A percentile compares a stretch with the other conserved stretches of the same genome.
Evolutionary conservation across 129 eudicot species (phyloP).

Genomic region (Saposhnikovia divaricata): DNA sequence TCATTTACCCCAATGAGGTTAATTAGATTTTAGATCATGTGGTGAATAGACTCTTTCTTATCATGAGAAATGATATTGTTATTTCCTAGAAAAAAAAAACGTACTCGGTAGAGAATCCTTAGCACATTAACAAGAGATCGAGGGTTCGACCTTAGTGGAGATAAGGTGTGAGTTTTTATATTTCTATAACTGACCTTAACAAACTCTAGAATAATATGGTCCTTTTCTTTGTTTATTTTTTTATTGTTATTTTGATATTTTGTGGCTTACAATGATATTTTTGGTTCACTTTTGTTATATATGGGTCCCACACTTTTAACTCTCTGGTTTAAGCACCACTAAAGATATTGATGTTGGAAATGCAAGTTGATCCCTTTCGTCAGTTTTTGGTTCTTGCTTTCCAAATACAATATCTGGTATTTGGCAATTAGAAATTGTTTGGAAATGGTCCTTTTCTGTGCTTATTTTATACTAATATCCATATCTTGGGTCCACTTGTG

Average conservation of each 20-base stretch:
- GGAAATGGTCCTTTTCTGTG: not conserved
- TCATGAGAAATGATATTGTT: not conserved
- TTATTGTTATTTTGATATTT: not conserved
- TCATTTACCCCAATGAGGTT: not conserved
- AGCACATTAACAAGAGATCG: not conserved
- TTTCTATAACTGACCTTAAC: not conserved
- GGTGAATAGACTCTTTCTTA: not conserved
- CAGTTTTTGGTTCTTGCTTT: not conserved
- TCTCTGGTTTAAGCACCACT: slow-evolving; percentile 1
- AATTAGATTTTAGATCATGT: not conserved
- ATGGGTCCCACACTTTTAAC: not conserved
- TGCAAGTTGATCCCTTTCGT: not conserved
- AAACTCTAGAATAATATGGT: not conserved
- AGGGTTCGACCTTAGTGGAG: not conserved
- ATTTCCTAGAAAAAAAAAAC: not conserved
- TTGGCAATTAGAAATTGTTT: not conserved
- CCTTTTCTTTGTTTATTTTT: not conserved
- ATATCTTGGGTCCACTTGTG: not conserved
- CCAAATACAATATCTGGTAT: not conserved
- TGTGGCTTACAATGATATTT: not conserved
- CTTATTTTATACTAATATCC: not conserved
- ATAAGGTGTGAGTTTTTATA: not conserved
- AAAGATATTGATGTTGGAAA: not conserved
- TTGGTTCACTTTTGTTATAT: not conserved
- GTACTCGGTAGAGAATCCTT: not conserved